Percentiles rank a stretch among this genome's conserved stretches.
These are phyloP conservation scores for Coemansia sp. DNA, from an alignment of 192 early-diverging fungal species.

Conservation along the genomic window DNA sequence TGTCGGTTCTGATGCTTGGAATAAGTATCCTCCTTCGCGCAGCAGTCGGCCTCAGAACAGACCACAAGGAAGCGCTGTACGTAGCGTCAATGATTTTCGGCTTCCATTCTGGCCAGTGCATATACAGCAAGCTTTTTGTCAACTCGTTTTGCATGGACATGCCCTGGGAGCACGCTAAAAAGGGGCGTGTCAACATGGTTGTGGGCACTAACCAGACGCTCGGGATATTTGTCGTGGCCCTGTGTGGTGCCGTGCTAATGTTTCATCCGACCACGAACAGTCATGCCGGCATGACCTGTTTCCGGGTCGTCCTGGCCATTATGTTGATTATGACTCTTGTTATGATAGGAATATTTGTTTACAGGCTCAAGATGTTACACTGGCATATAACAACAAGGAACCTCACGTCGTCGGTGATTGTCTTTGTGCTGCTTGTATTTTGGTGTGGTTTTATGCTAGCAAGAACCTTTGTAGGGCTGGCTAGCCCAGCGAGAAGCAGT, in stretches of 20 bases:
- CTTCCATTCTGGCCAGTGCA: slow-evolving; percentile 4
- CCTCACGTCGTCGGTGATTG: neutral
- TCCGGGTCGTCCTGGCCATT: neutral
- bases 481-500: slow-evolving; percentile 2
- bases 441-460: neutral
- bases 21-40: neutral
- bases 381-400: neutral
- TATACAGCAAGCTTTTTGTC: neutral
- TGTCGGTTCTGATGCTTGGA: neutral
- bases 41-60: neutral
- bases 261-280: neutral
- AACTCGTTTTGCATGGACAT: neutral
- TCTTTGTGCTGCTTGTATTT: neutral
- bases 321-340: neutral
- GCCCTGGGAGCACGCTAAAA: neutral
- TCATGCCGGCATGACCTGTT: neutral
- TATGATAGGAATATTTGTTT: neutral
- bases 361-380: neutral
- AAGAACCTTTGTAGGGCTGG: slow-evolving; percentile 1
- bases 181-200: neutral
- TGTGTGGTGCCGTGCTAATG: slow-evolving; percentile 2
- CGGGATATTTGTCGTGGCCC: neutral
- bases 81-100: neutral
- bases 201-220: neutral
- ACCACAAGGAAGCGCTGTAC: neutral